phyloP scores from a whole-genome alignment of 2,329 filamentous ascomycete species.

The Graphilbum ipis-grandicollis region DNA sequence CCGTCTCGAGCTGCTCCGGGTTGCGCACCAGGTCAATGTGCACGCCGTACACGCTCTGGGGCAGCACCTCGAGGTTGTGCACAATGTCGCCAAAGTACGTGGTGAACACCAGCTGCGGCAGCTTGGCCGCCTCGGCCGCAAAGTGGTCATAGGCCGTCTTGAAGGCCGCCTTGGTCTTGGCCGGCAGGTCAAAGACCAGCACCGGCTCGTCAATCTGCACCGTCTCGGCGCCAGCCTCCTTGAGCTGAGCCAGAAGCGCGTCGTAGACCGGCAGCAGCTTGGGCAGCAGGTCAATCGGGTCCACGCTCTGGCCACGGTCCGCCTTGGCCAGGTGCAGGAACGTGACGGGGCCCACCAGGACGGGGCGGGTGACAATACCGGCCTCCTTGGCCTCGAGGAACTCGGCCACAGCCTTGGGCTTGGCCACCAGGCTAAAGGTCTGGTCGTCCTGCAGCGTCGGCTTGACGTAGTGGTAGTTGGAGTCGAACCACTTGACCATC shows the following conservation, averaged over 20 bases:
- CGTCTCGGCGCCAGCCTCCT: conserved; percentile 86
- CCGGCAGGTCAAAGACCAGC: conserved; percentile 82
- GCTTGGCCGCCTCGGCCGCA: conserved; percentile 54
- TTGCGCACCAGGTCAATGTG: conserved; percentile 96
- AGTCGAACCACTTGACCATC: conserved; percentile 99
- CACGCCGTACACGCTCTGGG: conserved; percentile 64
- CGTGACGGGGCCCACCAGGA: conserved; percentile 87
- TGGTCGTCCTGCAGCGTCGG: conserved; percentile 94
- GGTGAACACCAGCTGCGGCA: conserved; percentile 77
- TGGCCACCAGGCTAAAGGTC: conserved; percentile 73
- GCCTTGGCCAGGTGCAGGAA: conserved; percentile 98
- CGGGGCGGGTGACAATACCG: conserved; percentile 80
- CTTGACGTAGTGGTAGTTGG: conserved; percentile 99
- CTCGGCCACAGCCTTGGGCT: conserved; percentile 86
- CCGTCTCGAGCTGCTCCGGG: conserved; percentile 87
- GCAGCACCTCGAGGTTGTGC: conserved; percentile 89
- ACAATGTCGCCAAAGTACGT: conserved; percentile 99
- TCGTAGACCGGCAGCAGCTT: conserved; percentile 91
- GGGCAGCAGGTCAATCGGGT: conserved; percentile 84
- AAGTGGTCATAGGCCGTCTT: conserved; percentile 94
- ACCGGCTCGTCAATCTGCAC: conserved; percentile 98
- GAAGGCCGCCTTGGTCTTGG: conserved; percentile 90
- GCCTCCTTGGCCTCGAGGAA: conserved; percentile 97
- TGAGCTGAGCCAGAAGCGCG: conserved; percentile 82
- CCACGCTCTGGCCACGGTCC: conserved; percentile 82